Evolutionary conservation across 169 alveolate genomes (phyloP).

Genomic region (Babesia bigemina): DNA sequence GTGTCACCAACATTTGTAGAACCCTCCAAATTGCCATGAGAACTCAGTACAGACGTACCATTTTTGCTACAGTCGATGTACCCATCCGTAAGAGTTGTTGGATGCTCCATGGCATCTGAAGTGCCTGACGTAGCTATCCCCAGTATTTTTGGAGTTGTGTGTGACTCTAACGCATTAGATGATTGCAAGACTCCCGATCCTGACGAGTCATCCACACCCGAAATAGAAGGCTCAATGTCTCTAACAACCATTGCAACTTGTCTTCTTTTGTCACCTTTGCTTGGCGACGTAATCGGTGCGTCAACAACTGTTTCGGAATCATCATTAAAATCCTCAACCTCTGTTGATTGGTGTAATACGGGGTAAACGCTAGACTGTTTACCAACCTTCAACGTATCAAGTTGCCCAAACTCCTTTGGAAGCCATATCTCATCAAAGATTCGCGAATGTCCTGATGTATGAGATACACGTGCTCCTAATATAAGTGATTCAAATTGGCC

Average conservation of each 20-base stretch:
- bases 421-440: slow-evolving; percentile 29
- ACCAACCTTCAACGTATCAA: slow-evolving; percentile 2
- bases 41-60: too few species aligned
- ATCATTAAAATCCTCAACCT: not conserved
- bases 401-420: not conserved
- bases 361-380: not conserved
- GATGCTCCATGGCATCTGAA: slow-evolving; percentile 3
- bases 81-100: not conserved
- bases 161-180: not conserved
- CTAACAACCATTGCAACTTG: not conserved
- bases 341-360: slow-evolving; percentile 7
- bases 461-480: slow-evolving; percentile 34
- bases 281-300: not conserved
- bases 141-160: not conserved
- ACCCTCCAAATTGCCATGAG: too few species aligned
- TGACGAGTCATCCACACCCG: not conserved
- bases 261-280: not conserved
- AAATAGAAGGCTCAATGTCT: not conserved
- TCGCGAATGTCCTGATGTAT: slow-evolving; percentile 6
- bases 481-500: slow-evolving; percentile 36
- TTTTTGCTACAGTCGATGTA: not conserved
- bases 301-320: slow-evolving; percentile 24
- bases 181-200: not conserved
- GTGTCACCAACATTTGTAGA: too few species aligned
- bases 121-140: not conserved